phyloP scores from a whole-genome alignment of 352 stramenopile genomes.

The Phytophthora citrophthora region DNA sequence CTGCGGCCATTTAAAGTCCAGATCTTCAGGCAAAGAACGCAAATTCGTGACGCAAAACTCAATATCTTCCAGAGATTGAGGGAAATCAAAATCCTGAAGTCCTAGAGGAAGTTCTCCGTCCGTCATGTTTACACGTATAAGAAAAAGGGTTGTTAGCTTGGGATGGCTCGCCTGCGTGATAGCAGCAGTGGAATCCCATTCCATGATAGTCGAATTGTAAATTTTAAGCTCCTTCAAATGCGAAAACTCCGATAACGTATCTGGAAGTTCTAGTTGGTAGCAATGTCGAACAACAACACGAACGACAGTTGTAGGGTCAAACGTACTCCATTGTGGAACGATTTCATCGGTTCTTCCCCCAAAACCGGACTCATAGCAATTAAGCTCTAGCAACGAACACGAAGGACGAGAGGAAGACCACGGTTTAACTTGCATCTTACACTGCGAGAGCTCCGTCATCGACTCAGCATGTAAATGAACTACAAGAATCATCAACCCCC shows the following conservation, averaged over 20 bases:
- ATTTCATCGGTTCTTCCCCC: constrained; percentile 12
- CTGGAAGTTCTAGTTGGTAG: constrained; percentile 32
- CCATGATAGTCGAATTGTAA: constrained; percentile 34
- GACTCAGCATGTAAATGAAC: constrained; percentile 32
- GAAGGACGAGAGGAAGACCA: constrained; percentile 39
- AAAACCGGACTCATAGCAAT: constrained; percentile 31
- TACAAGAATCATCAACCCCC: constrained; percentile 37
- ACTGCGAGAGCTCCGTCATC: constrained; percentile 18
- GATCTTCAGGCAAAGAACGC: constrained; percentile 35
- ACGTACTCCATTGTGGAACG: constrained; percentile 10
- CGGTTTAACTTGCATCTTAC: constrained; percentile 41
- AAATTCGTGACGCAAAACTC: constrained; percentile 47
- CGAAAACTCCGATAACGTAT: constrained; percentile 17
- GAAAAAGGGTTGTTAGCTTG: constrained; percentile 20
- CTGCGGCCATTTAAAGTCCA: constrained; percentile 48
- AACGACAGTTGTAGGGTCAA: constrained; percentile 26
- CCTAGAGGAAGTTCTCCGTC: constrained; percentile 20
- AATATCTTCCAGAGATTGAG: constrained; percentile 30
- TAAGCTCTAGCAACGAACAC: constrained; percentile 49
- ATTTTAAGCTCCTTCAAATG: constrained; percentile 32
- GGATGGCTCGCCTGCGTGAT: constrained; percentile 23
- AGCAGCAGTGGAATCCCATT: constrained; percentile 18
- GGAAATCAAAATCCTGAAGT: constrained; percentile 19
- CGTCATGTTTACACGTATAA: constrained; percentile 29
- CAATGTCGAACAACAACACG: constrained; percentile 41